Base-by-base conservation (phyloP, 805 yeast species). In the Ogataea angusta region DNA sequence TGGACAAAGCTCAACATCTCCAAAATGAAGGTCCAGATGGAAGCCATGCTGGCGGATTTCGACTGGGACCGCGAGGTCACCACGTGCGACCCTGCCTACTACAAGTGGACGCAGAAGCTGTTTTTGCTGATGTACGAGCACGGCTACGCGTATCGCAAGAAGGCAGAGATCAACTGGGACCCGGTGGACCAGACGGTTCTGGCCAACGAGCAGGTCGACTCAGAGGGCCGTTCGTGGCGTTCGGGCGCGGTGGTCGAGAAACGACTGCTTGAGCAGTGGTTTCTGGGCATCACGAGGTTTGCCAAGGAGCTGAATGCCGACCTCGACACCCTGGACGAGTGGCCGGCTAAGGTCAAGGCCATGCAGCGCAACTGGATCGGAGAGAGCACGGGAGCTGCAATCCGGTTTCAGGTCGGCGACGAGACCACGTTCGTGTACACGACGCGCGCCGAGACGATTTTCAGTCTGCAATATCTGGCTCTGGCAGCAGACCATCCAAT, bases 281-380 rank as follows among this genome's bases (percentile, higher is more conserved):
- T 91, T 53, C 70, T 93, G 49, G 87, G 87, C 9, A 91, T 93
- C 42, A 89, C 99, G 1, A 72, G 82, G 45, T 89, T 76, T 63
- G 95, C 95, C 1, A 66, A 73, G 2, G 80, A 70, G 3, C 68
- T 93, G 40, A 73, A 76, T 42, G 60, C 68, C 9, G 98, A 93
- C 61, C 62, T 93, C 43, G 68, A 70, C 0, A 38, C 60, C 2
- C 71, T 93, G 33, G 63, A 72, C 2, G 66, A 80, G 5, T 93
- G 99, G 99, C 99, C 99, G 0, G 72, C 73, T 3, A 82, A 85
- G 53, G 98, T 93, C 13, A 85, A 82, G 57, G 67, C 80, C 5
- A 90, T 91, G 98, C 99, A 93, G 63, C 73, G 65, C 38, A 80
- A 93, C 62, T 93, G 99, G 99, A 88, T 93, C 38, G 98, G 97